Conservation (phyloP, 192 early-diverging fungal species). For the Diversispora eburnea region DNA sequence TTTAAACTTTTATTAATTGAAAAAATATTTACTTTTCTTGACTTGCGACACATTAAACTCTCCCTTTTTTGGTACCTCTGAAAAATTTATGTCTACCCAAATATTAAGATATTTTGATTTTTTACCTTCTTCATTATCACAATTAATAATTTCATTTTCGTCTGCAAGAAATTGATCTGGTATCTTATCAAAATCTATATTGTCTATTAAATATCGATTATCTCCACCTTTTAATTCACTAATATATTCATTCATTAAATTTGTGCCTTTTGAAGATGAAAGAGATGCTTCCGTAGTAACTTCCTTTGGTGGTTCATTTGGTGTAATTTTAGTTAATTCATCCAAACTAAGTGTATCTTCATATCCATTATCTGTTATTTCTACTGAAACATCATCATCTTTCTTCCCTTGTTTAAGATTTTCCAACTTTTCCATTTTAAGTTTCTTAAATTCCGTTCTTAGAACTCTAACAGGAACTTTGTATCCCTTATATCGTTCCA, state of each 20-base stretch:
- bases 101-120: constrained; percentile 35
- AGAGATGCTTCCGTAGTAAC: not conserved
- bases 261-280: not conserved
- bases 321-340: constrained; percentile 35
- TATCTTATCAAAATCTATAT: constrained; percentile 20
- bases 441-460: constrained; percentile 36
- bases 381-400: constrained; percentile 26
- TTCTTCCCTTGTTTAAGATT: constrained; percentile 7
- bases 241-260: constrained; percentile 24
- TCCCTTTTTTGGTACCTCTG: constrained; percentile 74
- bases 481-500: constrained; percentile 71
- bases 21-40: constrained; percentile 83
- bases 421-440: constrained; percentile 18
- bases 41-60: constrained; percentile 83
- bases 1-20: constrained; percentile 58
- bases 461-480: constrained; percentile 53
- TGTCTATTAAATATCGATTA: not conserved
- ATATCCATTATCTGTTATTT: constrained; percentile 17
- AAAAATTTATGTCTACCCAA: constrained; percentile 64
- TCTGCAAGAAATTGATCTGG: constrained; percentile 40
- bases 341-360: constrained; percentile 36
- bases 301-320: constrained; percentile 22
- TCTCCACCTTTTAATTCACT: not conserved
- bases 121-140: constrained; percentile 28
- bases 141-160: constrained; percentile 38